Conservation (phyloP, 1,284 basidiomycete species). For the Laetiporus sulphureus region DNA sequence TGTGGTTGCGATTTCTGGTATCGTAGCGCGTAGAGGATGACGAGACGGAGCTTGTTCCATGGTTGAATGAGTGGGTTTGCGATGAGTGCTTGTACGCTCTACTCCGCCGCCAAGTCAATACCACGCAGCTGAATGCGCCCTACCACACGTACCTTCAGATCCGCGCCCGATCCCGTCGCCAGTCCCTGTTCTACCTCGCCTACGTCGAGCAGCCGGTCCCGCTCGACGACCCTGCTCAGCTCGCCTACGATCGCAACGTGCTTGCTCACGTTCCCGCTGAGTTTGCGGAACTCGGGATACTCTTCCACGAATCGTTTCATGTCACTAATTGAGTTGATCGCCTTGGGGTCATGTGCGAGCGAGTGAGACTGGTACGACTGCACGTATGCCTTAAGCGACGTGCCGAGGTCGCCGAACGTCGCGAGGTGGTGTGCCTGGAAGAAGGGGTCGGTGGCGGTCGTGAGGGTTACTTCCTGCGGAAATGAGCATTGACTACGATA, state of each 20-base stretch:
- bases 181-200: conserved; percentile 97
- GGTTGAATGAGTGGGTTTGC: conserved; percentile 61
- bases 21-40: conserved; percentile 91
- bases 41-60: conserved; percentile 85
- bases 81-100: conserved; percentile 79
- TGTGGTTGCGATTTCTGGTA: conserved; percentile 90
- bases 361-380: conserved; percentile 90
- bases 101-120: not conserved
- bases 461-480: conserved; percentile 89
- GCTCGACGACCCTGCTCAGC: conserved; percentile 83
- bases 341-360: conserved; percentile 66
- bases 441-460: conserved; percentile 89
- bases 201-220: conserved; percentile 82
- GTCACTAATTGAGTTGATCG: conserved; percentile 94
- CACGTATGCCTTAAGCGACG: conserved; percentile 90
- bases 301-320: conserved; percentile 99
- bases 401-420: conserved; percentile 96
- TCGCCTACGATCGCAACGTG: conserved; percentile 97
- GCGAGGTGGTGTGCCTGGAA: conserved; percentile 89
- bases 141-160: conserved; percentile 82
- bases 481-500: not conserved
- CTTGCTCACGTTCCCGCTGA: conserved; percentile 98
- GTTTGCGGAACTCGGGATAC: conserved; percentile 94
- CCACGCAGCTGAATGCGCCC: conserved; percentile 12
- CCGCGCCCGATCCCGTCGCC: conserved; percentile 86